Evolutionary conservation across 164 flowering plant genomes (phyloP).

Genomic region (Vitis rupestris): DNA sequence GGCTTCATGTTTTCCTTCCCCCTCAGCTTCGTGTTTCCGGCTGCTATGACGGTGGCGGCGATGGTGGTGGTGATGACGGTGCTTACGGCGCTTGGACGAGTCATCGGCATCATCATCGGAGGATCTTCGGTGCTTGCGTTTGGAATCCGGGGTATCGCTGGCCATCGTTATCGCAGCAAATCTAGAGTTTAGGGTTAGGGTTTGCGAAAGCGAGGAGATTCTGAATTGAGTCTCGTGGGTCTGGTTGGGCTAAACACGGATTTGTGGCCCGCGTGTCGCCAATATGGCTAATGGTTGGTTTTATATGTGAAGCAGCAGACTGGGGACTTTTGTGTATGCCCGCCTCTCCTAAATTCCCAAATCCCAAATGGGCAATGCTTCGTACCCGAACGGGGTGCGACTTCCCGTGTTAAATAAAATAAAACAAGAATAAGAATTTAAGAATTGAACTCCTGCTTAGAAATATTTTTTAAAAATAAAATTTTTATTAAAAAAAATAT

Average conservation of each 20-base stretch:
- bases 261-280: background rate
- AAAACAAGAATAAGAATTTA: no score
- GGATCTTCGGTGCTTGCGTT: slow-evolving; percentile 52
- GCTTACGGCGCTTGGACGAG: slow-evolving; percentile 75
- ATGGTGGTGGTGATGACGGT: slow-evolving; percentile 52
- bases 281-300: no score
- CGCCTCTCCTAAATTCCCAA: no score
- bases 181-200: slow-evolving; percentile 37
- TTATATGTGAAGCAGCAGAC: no score
- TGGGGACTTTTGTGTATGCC: no score
- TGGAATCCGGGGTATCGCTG: slow-evolving; percentile 40
- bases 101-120: slow-evolving; percentile 52
- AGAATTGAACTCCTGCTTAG: no score
- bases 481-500: no score
- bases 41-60: slow-evolving; percentile 52
- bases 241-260: no score
- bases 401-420: no score
- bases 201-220: background rate
- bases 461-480: no score
- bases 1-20: slow-evolving; percentile 2
- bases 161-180: slow-evolving; percentile 38
- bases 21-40: slow-evolving; percentile 37
- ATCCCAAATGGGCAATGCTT: no score
- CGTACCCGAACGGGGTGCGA: no score
- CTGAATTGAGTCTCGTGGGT: background rate